Conservation (phyloP, 2,329 filamentous ascomycete genomes). For the Cladorrhinum sp. region DNA sequence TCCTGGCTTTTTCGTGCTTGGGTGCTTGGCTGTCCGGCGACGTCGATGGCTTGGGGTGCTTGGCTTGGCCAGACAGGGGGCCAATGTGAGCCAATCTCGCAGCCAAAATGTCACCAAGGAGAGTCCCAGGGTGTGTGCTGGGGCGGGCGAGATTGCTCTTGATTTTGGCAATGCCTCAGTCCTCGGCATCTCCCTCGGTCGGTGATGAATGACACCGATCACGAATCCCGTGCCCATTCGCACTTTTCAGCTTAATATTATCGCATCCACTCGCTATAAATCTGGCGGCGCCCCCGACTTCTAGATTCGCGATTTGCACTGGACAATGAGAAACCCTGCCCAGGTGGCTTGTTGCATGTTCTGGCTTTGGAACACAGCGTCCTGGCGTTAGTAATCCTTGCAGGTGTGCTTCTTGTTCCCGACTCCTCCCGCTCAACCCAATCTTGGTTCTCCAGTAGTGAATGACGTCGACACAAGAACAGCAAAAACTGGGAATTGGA, state of each 20-base stretch:
- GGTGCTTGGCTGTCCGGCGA: constrained; percentile 12
- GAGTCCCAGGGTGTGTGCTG: background rate
- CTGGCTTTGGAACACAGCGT: background rate
- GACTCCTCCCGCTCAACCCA: background rate
- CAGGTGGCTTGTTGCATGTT: background rate
- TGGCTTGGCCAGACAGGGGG: constrained; percentile 16
- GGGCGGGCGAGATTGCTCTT: background rate
- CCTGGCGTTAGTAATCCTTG: background rate
- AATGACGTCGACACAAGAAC: background rate
- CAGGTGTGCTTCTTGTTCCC: background rate
- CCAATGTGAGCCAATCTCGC: constrained; percentile 7
- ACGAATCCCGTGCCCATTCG: background rate
- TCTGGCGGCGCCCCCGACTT: background rate
- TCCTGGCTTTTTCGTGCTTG: constrained; percentile 11
- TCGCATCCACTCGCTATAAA: background rate
- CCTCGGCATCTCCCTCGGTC: background rate
- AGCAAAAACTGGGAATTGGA: background rate
- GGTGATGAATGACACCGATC: background rate
- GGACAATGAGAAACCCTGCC: background rate
- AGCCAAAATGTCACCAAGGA: background rate
- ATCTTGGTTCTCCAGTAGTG: background rate
- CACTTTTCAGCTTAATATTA: background rate
- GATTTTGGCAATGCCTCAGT: background rate
- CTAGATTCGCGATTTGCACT: background rate
- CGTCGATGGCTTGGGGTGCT: constrained; percentile 14